phyloP scores from a whole-genome alignment of 2,329 filamentous ascomycete species.

The Elsinoe ampelina region DNA sequence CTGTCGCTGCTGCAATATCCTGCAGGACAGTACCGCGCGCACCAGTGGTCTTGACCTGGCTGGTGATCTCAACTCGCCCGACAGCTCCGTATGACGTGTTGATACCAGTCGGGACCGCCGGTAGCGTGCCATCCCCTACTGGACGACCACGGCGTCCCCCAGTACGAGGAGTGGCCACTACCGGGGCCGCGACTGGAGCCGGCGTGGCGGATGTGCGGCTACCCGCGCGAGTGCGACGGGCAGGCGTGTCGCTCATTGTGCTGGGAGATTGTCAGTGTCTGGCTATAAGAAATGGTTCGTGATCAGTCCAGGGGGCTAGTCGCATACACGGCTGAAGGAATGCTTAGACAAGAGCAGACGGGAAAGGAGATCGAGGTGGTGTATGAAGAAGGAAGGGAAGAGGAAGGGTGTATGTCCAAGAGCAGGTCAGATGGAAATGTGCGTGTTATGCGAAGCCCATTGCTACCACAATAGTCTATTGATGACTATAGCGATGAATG shows the following conservation, averaged over 20 bases:
- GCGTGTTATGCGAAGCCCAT: neutral
- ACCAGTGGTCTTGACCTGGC: conserved; percentile 20
- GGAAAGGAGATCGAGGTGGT: neutral
- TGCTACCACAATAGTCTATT: neutral
- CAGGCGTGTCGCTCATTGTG: conserved; percentile 22
- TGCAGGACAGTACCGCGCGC: neutral
- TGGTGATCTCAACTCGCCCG: conserved; percentile 26
- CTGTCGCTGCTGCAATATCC: neutral
- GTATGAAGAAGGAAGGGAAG: neutral
- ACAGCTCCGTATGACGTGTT: conserved; percentile 31
- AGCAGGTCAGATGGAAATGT: neutral
- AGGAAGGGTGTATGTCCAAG: neutral
- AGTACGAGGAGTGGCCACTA: conserved; percentile 10
- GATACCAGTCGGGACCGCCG: conserved; percentile 16
- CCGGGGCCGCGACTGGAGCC: conserved; percentile 18
- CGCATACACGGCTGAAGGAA: neutral
- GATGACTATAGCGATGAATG: neutral
- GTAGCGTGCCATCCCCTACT: conserved; percentile 19
- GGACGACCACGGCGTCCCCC: conserved; percentile 14
- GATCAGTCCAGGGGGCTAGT: neutral
- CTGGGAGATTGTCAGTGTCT: neutral
- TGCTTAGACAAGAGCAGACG: neutral
- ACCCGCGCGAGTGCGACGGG: conserved; percentile 19
- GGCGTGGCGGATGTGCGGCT: conserved; percentile 21
- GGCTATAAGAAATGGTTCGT: neutral